Conservation (phyloP, 139 green algal genomes). For the Tetradesmus obliquus region DNA sequence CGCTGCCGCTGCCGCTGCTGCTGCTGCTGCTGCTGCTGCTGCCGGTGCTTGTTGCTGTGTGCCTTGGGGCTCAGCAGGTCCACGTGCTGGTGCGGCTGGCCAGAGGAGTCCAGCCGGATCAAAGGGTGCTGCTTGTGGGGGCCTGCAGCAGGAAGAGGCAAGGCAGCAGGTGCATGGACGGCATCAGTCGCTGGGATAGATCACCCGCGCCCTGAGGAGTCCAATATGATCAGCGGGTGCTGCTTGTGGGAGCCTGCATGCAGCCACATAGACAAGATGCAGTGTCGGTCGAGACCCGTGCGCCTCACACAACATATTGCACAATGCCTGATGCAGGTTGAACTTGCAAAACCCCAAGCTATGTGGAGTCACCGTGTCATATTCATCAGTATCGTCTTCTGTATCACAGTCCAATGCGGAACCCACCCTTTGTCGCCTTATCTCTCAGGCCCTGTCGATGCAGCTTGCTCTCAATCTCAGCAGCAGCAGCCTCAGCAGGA, state of each 20-base stretch:
- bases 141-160: neutral
- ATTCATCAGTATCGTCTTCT: neutral
- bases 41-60: neutral
- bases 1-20: slow-evolving; percentile 1
- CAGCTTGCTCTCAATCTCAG: slow-evolving; percentile 16
- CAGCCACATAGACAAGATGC: too few species aligned
- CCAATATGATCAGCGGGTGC: too few species aligned
- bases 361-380: too few species aligned
- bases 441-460: slow-evolving; percentile 6
- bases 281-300: too few species aligned
- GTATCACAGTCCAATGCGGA: too few species aligned
- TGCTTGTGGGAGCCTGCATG: too few species aligned
- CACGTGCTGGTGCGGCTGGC: slow-evolving; percentile 29
- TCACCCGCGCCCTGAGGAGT: too few species aligned
- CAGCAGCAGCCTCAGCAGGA: slow-evolving; percentile 14
- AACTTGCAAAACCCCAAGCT: too few species aligned
- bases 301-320: too few species aligned
- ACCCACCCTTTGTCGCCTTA: neutral
- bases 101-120: slow-evolving; percentile 1
- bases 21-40: neutral
- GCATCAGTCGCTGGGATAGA: too few species aligned
- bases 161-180: neutral
- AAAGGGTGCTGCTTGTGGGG: neutral
- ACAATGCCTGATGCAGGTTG: too few species aligned
- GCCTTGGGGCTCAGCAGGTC: neutral